These are phyloP conservation scores for Hypoxylon sp. DNA, from an alignment of 2,329 filamentous ascomycete genomes.

Conservation along the genomic window DNA sequence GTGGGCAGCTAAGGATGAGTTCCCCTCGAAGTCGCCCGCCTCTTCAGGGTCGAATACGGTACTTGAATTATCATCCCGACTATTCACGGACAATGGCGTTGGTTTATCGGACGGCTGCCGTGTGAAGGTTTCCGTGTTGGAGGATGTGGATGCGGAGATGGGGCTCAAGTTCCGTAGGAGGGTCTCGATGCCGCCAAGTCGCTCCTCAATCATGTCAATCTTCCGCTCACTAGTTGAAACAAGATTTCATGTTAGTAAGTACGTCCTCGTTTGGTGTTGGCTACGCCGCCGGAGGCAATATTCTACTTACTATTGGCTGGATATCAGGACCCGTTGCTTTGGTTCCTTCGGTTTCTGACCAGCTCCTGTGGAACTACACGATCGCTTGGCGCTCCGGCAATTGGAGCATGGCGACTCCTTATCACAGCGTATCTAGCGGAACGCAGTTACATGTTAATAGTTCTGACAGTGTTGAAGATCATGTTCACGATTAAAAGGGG, in stretches of 20 bases:
- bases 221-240: constrained; percentile 64
- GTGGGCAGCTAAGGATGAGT: constrained; percentile 63
- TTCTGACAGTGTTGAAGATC: neutral
- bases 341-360: constrained; percentile 69
- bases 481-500: constrained; percentile 9
- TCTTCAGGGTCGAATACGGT: constrained; percentile 70
- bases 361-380: constrained; percentile 69
- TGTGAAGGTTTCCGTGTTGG: constrained; percentile 18
- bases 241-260: constrained; percentile 9
- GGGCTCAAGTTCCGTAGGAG: constrained; percentile 56
- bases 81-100: constrained; percentile 51
- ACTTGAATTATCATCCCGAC: constrained; percentile 59
- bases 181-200: constrained; percentile 58
- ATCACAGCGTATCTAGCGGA: constrained; percentile 69
- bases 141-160: constrained; percentile 21
- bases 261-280: neutral
- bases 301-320: constrained; percentile 70
- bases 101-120: constrained; percentile 25
- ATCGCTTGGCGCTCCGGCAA: constrained; percentile 67
- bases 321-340: constrained; percentile 71
- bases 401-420: constrained; percentile 72
- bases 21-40: constrained; percentile 62
- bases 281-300: neutral
- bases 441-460: constrained; percentile 18
- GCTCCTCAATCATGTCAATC: constrained; percentile 60